phyloP scores from a whole-genome alignment of 2,329 filamentous ascomycete species.

The Penicillium palitans region DNA sequence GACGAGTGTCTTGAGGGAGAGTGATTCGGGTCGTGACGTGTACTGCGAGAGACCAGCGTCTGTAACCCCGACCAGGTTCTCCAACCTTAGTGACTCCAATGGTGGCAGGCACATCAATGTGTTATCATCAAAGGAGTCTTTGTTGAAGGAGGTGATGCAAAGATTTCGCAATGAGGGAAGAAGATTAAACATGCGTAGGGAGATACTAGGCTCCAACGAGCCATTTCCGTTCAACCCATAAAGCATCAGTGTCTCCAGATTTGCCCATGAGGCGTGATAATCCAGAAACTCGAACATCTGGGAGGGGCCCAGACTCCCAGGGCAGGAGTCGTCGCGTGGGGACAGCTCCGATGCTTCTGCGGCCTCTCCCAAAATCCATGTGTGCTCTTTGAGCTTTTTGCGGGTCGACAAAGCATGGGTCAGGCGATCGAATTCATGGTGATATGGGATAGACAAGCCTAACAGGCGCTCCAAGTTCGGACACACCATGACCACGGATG shows the following conservation, averaged over 20 bases:
- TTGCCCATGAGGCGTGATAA: slow-evolving; percentile 54
- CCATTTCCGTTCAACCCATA: slow-evolving; percentile 48
- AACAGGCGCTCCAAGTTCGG: slow-evolving; percentile 57
- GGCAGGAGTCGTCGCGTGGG: slow-evolving; percentile 37
- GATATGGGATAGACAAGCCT: slow-evolving; percentile 55
- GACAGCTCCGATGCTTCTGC: slow-evolving; percentile 41
- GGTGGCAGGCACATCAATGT: slow-evolving; percentile 55
- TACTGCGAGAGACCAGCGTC: slow-evolving; percentile 57
- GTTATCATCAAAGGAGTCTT: slow-evolving; percentile 56
- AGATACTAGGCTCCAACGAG: slow-evolving; percentile 55
- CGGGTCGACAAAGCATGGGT: slow-evolving; percentile 58
- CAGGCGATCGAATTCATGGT: slow-evolving; percentile 55
- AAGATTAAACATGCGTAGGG: slow-evolving; percentile 54
- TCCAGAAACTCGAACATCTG: slow-evolving; percentile 55
- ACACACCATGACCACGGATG: slow-evolving; percentile 60
- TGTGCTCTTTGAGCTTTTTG: slow-evolving; percentile 54
- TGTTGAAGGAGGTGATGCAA: slow-evolving; percentile 55
- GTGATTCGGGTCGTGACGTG: slow-evolving; percentile 48
- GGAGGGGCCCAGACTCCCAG: slow-evolving; percentile 50
- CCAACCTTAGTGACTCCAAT: slow-evolving; percentile 55
- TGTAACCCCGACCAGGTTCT: slow-evolving; percentile 56
- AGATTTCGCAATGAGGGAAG: slow-evolving; percentile 56
- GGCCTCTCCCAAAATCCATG: slow-evolving; percentile 56
- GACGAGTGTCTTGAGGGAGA: slow-evolving; percentile 48
- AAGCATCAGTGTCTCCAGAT: slow-evolving; percentile 56